These are phyloP conservation scores for Trichosporon faecale DNA, from an alignment of 1,284 basidiomycete genomes.

Conservation along the genomic window DNA sequence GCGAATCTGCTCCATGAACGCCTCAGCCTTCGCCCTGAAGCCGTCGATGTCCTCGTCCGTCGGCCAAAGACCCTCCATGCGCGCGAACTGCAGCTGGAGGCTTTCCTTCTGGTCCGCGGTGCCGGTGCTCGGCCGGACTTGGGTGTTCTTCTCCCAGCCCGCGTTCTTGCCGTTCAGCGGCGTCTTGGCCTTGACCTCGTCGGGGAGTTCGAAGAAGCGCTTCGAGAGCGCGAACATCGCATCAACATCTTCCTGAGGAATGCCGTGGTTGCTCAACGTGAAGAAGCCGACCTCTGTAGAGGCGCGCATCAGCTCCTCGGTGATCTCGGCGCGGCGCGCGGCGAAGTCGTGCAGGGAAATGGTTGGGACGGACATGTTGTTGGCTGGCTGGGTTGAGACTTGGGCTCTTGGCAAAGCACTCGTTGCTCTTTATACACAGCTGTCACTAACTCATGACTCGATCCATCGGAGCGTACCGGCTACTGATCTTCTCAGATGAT, in stretches of 20 bases:
- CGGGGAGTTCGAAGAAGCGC: slow-evolving; percentile 21
- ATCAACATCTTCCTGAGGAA: slow-evolving; percentile 16
- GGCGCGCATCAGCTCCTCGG: slow-evolving; percentile 32
- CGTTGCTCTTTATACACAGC: neutral
- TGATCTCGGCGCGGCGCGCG: slow-evolving; percentile 33
- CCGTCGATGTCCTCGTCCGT: slow-evolving; percentile 26
- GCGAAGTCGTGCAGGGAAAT: slow-evolving; percentile 40
- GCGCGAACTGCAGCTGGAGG: slow-evolving; percentile 31
- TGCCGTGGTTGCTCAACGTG: slow-evolving; percentile 24
- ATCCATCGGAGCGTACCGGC: neutral
- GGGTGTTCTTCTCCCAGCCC: slow-evolving; percentile 25
- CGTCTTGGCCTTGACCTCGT: slow-evolving; percentile 20
- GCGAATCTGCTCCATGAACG: slow-evolving; percentile 34
- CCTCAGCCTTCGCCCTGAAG: slow-evolving; percentile 26
- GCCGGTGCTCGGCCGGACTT: slow-evolving; percentile 22
- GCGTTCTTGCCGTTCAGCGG: slow-evolving; percentile 24
- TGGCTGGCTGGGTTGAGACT: neutral
- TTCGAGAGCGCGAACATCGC: slow-evolving; percentile 20
- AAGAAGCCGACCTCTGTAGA: slow-evolving; percentile 39
- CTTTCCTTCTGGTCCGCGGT: slow-evolving; percentile 25
- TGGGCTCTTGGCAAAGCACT: neutral
- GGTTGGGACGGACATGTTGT: slow-evolving; percentile 27
- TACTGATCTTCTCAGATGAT: neutral
- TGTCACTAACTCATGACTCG: neutral
- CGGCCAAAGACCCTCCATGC: slow-evolving; percentile 42